Evolutionary conservation across 2,329 filamentous ascomycete genomes (phyloP).

Genomic region (Aspergillus sp.): DNA sequence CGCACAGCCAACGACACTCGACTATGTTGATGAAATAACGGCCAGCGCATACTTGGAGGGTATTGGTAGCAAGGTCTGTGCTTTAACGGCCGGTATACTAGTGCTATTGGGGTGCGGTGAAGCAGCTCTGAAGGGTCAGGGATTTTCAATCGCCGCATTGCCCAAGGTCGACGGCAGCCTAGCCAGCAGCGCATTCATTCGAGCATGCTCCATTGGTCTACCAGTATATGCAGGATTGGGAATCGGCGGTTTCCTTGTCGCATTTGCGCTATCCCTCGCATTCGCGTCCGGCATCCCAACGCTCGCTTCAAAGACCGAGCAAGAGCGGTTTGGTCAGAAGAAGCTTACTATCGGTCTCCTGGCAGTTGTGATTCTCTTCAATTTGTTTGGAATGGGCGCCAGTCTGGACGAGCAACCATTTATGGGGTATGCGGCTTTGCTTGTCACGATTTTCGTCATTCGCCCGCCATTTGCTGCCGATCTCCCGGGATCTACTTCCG

Average conservation of each 20-base stretch:
- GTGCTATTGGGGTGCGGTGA: constrained; percentile 25
- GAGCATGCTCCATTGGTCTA: constrained; percentile 39
- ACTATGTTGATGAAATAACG: constrained; percentile 3
- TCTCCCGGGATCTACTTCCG: constrained; percentile 14
- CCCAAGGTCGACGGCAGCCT: constrained; percentile 12
- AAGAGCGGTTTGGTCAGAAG: constrained; percentile 22
- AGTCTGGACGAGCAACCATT: constrained; percentile 32
- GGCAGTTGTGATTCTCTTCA: constrained; percentile 15
- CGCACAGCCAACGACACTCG: constrained; percentile 9
- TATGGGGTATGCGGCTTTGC: constrained; percentile 43
- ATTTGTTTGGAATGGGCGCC: constrained; percentile 24
- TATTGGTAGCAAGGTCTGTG: constrained; percentile 15
- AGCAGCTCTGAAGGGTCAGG: constrained; percentile 12
- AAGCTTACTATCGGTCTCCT: constrained; percentile 21
- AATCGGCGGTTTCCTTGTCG: constrained; percentile 49
- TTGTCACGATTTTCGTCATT: constrained; percentile 41
- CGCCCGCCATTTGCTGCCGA: constrained; percentile 40
- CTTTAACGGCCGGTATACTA: constrained; percentile 26
- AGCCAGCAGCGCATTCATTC: constrained; percentile 20
- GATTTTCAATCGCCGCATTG: constrained; percentile 7
- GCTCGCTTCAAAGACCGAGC: constrained; percentile 8
- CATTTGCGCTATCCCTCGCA: constrained; percentile 44
- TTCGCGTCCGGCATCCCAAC: constrained; percentile 40
- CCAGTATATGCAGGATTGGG: constrained; percentile 53
- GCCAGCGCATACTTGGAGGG: constrained; percentile 12